phyloP scores from a whole-genome alignment of 306 rosid species.

The Prunus padus region DNA sequence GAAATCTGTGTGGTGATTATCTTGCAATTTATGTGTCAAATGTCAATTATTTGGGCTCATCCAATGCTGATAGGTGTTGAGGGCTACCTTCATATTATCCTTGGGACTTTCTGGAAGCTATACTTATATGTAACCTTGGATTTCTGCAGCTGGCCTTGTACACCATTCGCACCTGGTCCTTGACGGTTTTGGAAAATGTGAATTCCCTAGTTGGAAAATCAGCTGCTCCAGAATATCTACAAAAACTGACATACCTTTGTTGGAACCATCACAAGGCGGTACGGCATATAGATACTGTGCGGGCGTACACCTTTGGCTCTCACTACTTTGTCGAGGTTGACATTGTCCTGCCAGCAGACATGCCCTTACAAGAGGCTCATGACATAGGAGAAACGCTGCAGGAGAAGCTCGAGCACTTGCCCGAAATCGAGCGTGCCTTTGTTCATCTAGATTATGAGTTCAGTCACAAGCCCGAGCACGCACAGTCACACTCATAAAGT shows the following conservation, averaged over 20 bases:
- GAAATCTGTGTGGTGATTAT: not conserved
- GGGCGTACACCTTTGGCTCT: conserved; percentile 93
- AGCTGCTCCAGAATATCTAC: conserved; percentile 88
- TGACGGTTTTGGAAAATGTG: conserved; percentile 93
- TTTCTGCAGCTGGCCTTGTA: conserved; percentile 80
- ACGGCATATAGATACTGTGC: conserved; percentile 82
- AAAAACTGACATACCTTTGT: conserved; percentile 90
- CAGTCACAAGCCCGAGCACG: conserved; percentile 96
- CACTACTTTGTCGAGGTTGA: conserved; percentile 98
- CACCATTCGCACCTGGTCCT: conserved; percentile 92
- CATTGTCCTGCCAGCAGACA: conserved; percentile 75
- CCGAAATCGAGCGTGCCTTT: conserved; percentile 92
- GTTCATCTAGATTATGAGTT: conserved; percentile 94
- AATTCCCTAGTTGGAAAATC: conserved; percentile 88
- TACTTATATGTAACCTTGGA: conserved; percentile 13
- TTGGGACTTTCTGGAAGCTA: not conserved
- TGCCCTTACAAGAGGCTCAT: conserved; percentile 91
- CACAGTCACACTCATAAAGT: conserved; percentile 54
- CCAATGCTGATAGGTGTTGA: not conserved
- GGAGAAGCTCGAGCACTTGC: conserved; percentile 84
- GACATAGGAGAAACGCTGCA: conserved; percentile 90
- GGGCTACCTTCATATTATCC: not conserved
- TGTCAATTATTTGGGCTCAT: not conserved
- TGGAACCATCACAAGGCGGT: conserved; percentile 95
- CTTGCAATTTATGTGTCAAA: not conserved